Evolutionary conservation across 768 basidiomycete species (phyloP).

Genomic region (Russula lepida): DNA sequence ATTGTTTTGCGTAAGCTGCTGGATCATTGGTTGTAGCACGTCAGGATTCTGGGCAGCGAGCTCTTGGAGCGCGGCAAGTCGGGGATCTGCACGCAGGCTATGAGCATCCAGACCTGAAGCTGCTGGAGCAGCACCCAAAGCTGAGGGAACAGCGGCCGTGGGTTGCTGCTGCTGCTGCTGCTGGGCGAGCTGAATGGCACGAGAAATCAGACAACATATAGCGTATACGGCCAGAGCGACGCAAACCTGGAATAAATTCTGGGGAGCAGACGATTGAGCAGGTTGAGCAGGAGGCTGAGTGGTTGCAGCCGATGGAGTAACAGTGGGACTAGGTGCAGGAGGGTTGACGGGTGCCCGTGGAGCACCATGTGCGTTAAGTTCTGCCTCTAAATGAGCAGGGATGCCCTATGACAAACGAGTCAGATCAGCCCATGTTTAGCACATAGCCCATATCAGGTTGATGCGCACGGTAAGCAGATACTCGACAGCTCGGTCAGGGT

Average conservation of each 20-base stretch:
- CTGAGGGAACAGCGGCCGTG: slow-evolving; percentile 26
- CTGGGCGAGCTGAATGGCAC: slow-evolving; percentile 50
- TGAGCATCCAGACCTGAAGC: slow-evolving; percentile 37
- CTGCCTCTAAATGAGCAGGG: slow-evolving; percentile 56
- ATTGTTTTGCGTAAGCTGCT: slow-evolving; percentile 69
- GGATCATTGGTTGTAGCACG: slow-evolving; percentile 68
- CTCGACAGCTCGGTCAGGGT: slow-evolving; percentile 97
- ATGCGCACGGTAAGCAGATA: slow-evolving; percentile 82
- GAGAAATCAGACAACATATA: not conserved
- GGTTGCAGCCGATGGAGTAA: slow-evolving; percentile 30
- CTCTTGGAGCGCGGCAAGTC: slow-evolving; percentile 65
- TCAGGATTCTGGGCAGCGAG: slow-evolving; percentile 71
- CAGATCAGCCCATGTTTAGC: slow-evolving; percentile 9
- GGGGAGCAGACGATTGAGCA: slow-evolving; percentile 39
- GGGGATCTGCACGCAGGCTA: slow-evolving; percentile 47
- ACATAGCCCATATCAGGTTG: not conserved
- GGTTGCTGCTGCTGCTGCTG: slow-evolving; percentile 49
- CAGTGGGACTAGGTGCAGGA: slow-evolving; percentile 24
- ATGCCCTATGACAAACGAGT: slow-evolving; percentile 51
- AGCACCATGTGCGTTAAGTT: slow-evolving; percentile 32
- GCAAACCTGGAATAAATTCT: slow-evolving; percentile 81
- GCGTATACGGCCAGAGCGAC: not conserved
- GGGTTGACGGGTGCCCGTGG: slow-evolving; percentile 24
- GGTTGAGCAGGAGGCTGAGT: slow-evolving; percentile 30
- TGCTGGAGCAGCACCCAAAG: not conserved